phyloP scores from a whole-genome alignment of 495 filamentous ascomycete species.

The Parachaetomium inaequale region DNA sequence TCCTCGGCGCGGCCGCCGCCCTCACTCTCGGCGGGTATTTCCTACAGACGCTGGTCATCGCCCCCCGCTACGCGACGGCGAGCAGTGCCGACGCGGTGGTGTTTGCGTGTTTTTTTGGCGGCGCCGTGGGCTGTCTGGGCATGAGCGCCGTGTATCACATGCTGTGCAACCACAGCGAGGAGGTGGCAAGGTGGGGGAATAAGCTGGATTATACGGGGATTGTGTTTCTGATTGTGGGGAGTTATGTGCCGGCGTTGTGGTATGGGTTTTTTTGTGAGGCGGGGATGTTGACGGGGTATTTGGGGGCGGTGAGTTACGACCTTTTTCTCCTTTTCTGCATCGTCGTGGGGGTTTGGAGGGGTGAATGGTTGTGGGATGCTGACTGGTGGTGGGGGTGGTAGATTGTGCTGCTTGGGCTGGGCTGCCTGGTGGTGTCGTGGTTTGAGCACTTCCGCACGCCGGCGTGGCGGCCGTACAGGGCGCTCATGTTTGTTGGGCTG shows the following conservation, averaged over 20 bases:
- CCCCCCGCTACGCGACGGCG: constrained; percentile 65
- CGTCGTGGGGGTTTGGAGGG: background rate
- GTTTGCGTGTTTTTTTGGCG: constrained; percentile 75
- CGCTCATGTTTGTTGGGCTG: constrained; percentile 86
- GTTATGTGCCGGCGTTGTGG: constrained; percentile 79
- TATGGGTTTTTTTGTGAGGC: constrained; percentile 77
- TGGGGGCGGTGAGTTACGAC: constrained; percentile 61
- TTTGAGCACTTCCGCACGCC: constrained; percentile 79
- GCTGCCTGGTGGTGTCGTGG: constrained; percentile 70
- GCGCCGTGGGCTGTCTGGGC: constrained; percentile 71
- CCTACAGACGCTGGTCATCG: constrained; percentile 40
- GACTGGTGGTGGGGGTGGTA: constrained; percentile 30
- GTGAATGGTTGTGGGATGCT: background rate
- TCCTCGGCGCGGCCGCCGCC: constrained; percentile 57
- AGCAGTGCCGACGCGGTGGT: constrained; percentile 62
- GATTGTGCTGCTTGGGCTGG: constrained; percentile 73
- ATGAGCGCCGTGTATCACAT: constrained; percentile 72
- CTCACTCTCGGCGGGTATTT: constrained; percentile 29
- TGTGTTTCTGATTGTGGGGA: constrained; percentile 81
- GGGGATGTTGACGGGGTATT: constrained; percentile 61
- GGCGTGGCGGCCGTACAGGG: constrained; percentile 76
- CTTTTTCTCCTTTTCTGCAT: background rate
- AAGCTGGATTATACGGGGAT: constrained; percentile 89
- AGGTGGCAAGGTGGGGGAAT: constrained; percentile 47
- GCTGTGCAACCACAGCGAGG: constrained; percentile 41